Evolutionary conservation across 768 basidiomycete genomes (phyloP), one percentile per base, ranked within the genome.

Genomic region (Naganishia antarctica): DNA sequence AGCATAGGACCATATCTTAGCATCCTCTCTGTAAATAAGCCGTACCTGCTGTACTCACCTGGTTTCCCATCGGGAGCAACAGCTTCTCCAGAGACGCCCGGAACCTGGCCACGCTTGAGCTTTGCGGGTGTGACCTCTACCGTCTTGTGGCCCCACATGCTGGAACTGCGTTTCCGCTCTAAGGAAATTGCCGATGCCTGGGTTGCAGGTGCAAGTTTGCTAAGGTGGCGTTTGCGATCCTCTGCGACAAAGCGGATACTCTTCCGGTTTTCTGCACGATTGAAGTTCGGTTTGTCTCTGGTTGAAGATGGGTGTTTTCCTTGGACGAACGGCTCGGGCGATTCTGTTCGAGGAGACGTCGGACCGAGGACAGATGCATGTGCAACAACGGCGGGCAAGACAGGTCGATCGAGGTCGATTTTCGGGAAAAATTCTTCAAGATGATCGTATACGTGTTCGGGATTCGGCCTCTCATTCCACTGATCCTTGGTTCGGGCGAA

Each of bases 361-460:
- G 40, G 18, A 9, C 63, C 61, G 21, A 63, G 13, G 18, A 44
- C 28, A 18, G 34, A 18, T 5, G 26, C 13, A 13, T 37, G 18
- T 13, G 40, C 37, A 21, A 16, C 53, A n/a, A 50, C 16, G 16
- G 37, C 62, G 8, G 46, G 47, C 60, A 97, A 89, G 68, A 98
- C 87, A 1, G 93, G 92, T 73, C 91, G 89, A 77, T 98, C 96
- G 50, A 98, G 84, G 72, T 97, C 92, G 73, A 96, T 90, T 68
- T 88, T 87, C 0, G 94, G 93, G 82, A 99, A 99, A 81, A 90
- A 97, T 66, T 88, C 86, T 70, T 97, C 90, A 8, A 99, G 82
- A 62, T 89, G 86, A 45, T 97, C 88, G 74, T 91, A 91, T 46
- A 99, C 88, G 69, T 89, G 88, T 78, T 98, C 96, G 0, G 92